These are phyloP conservation scores for Xylariaceae sp. DNA, from an alignment of 2,329 filamentous ascomycete genomes.

Conservation along the genomic window DNA sequence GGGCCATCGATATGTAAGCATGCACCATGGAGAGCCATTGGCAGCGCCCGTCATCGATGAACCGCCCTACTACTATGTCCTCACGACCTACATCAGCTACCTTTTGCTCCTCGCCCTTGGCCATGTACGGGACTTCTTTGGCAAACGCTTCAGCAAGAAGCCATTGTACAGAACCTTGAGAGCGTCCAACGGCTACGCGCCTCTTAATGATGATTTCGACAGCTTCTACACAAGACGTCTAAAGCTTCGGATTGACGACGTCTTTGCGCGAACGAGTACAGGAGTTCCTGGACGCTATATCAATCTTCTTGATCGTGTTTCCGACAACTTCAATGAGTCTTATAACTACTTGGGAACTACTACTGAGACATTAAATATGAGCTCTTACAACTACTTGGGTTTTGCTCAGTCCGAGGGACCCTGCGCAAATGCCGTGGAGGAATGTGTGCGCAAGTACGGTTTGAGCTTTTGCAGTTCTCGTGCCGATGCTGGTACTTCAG, in stretches of 20 bases:
- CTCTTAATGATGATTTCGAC: slow-evolving; percentile 96
- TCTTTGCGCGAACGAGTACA: slow-evolving; percentile 86
- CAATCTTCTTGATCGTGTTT: slow-evolving; percentile 84
- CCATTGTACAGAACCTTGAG: slow-evolving; percentile 77
- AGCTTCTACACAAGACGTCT: slow-evolving; percentile 93
- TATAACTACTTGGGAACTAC: slow-evolving; percentile 86
- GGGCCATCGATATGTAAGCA: slow-evolving; percentile 82
- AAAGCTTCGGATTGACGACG: slow-evolving; percentile 94
- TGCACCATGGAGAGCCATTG: slow-evolving; percentile 75
- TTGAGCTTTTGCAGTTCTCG: slow-evolving; percentile 77
- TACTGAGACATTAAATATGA: slow-evolving; percentile 96
- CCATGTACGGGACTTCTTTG: slow-evolving; percentile 94
- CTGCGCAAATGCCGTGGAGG: slow-evolving; percentile 89
- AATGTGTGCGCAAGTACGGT: slow-evolving; percentile 77
- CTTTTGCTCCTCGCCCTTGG: slow-evolving; percentile 92
- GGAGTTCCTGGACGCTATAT: slow-evolving; percentile 93
- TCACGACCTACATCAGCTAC: slow-evolving; percentile 98
- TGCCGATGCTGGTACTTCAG: slow-evolving; percentile 77
- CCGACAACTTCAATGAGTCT: slow-evolving; percentile 83
- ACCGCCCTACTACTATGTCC: slow-evolving; percentile 91
- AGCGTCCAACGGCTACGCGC: slow-evolving; percentile 81
- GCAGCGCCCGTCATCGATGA: slow-evolving; percentile 86
- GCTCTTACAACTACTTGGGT: slow-evolving; percentile 98
- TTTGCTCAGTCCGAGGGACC: slow-evolving; percentile 97
- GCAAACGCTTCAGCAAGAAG: slow-evolving; percentile 85